Evolutionary conservation across 768 basidiomycete species (phyloP), one percentile per base, ranked within the genome.

Genomic region (Neoboletus magnificus): DNA sequence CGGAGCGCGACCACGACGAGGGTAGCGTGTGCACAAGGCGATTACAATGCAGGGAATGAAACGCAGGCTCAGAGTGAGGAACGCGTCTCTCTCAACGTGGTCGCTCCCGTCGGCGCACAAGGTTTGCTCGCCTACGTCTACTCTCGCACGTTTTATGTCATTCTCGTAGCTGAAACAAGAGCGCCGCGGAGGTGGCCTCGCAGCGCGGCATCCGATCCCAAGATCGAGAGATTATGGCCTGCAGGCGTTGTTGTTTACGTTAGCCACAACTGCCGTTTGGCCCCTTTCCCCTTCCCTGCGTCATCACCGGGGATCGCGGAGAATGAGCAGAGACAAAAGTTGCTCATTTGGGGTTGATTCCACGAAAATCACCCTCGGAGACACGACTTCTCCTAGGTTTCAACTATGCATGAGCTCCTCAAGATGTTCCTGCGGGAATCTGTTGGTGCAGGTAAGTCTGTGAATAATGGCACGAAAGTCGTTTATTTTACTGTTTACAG

Each of bases 11-110:
- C 39, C 20, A 46, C 42, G 33, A 40, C 37, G 42, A 35, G 44
- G 29, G 10, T 37, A 48, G 53, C 45, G 30, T 58, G 59, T 33
- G 52, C 27, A 37, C 62, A 33, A 39, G 39, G 45, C 44, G 15
- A 36, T 41, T 27, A 20, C 54, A 56, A 46, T 18, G 50, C 53
- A 44, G 23, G 10, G 10, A 37, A 52, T n/a, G 51, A 39, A 52
- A 59, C 16, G 10, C 44, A 40, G 15, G 10, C 37, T 39, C 47
- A 41, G 18, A 49, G 30, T 30, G 42, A 55, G 48, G 36, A 53
- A 18, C 33, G n/a, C 29, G n/a, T 30, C 29, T 47, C 44, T 51
- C 18, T 37, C 30, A 6, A 48, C 50, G 39, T 37, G 25, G 18
- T 50, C 35, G 22, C 49, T 35, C 25, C 30, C 20, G 29, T 52